A percentile compares a stretch with the other conserved stretches of the same genome.
phyloP scores from a whole-genome alignment of 2,329 filamentous ascomycete genomes.

The Cordyceps tenuipes region DNA sequence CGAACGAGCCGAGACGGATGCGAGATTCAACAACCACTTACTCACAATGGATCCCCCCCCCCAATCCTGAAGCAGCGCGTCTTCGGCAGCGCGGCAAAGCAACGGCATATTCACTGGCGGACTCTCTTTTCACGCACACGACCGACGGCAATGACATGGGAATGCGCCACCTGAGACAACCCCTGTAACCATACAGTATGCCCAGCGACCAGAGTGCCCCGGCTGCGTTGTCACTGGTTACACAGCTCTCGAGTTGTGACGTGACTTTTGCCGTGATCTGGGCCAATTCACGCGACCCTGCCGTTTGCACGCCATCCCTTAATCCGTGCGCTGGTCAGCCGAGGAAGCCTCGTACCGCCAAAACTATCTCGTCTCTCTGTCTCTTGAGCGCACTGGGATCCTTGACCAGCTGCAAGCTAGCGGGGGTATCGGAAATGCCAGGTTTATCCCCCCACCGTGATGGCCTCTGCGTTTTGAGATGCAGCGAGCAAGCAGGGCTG shows the following conservation, averaged over 20 bases:
- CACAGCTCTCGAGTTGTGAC: background rate
- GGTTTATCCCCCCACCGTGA: constrained; percentile 6
- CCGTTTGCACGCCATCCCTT: background rate
- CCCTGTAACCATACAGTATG: background rate
- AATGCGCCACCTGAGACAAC: background rate
- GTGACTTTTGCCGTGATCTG: background rate
- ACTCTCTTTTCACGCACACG: background rate
- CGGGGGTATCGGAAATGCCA: constrained; percentile 1
- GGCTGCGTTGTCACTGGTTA: background rate
- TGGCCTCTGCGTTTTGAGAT: constrained; percentile 9
- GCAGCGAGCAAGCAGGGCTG: background rate
- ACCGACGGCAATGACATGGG: background rate
- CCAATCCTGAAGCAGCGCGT: background rate
- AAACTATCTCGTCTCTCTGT: background rate
- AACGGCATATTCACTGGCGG: background rate
- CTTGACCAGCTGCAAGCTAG: constrained; percentile 2
- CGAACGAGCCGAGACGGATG: background rate
- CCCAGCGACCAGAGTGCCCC: background rate
- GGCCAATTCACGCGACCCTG: background rate
- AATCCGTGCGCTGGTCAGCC: background rate
- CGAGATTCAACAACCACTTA: background rate
- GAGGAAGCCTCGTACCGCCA: background rate
- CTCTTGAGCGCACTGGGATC: background rate
- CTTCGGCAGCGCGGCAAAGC: background rate
- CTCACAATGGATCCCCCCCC: too few relatives aligned